phyloP scores from a whole-genome alignment of 2,329 filamentous ascomycete species.

The Tothia fuscella region DNA sequence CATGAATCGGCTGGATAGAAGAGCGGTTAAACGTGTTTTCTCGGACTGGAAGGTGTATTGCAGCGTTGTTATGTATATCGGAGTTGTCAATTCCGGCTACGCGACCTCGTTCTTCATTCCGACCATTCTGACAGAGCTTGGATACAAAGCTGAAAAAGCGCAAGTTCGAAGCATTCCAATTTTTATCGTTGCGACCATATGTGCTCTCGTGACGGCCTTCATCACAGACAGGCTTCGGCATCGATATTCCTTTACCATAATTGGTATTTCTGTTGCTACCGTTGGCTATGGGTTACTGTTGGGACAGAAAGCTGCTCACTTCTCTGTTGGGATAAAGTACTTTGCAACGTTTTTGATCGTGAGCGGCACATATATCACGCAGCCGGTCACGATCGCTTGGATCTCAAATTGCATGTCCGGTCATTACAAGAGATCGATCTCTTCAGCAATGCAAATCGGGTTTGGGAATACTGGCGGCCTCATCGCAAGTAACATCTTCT shows the following conservation, averaged over 20 bases:
- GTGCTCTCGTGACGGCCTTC: conserved; percentile 32
- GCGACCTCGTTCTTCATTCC: conserved; percentile 31
- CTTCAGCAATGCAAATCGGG: conserved; percentile 38
- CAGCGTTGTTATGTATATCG: conserved; percentile 22
- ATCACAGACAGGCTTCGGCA: conserved; percentile 39
- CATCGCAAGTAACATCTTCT: conserved; percentile 40
- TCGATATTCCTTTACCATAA: conserved; percentile 43
- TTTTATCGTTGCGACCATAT: conserved; percentile 27
- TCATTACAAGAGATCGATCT: conserved; percentile 45
- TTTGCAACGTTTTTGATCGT: conserved; percentile 44
- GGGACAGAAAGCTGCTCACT: conserved; percentile 30
- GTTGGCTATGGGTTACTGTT: conserved; percentile 46
- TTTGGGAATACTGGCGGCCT: conserved; percentile 25
- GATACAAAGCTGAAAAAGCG: conserved; percentile 28
- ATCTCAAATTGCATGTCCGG: conserved; percentile 45
- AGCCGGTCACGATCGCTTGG: conserved; percentile 45
- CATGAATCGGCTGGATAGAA: conserved; percentile 43
- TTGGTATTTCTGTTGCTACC: conserved; percentile 37
- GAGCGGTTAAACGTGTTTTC: conserved; percentile 35
- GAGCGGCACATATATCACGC: conserved; percentile 41
- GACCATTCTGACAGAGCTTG: conserved; percentile 30
- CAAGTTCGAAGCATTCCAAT: conserved; percentile 29
- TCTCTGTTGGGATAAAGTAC: conserved; percentile 40
- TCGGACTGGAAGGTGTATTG: conserved; percentile 36
- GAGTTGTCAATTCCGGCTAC: conserved; percentile 35